These are phyloP conservation scores for Trichoderma koningiopsis DNA, from an alignment of 2,329 filamentous ascomycete species.

Conservation along the genomic window DNA sequence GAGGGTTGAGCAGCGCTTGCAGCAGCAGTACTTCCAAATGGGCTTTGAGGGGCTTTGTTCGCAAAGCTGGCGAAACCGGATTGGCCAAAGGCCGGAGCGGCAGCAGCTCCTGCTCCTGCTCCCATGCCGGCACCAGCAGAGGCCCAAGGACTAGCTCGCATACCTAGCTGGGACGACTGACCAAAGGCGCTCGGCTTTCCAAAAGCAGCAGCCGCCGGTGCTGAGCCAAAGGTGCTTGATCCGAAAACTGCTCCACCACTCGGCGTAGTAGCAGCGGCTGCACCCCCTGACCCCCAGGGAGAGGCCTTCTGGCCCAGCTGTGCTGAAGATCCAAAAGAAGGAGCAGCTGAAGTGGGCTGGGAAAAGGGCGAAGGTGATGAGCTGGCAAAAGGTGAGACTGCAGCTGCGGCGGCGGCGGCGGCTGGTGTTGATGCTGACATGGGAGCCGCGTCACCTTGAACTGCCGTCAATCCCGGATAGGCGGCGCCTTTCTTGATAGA, in stretches of 20 bases:
- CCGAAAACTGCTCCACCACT: constrained; percentile 47
- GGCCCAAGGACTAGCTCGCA: constrained; percentile 58
- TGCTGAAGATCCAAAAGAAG: constrained; percentile 52
- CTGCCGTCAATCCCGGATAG: constrained; percentile 69
- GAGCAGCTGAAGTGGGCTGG: constrained; percentile 39
- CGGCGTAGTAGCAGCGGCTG: constrained; percentile 36
- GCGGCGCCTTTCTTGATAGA: constrained; percentile 73
- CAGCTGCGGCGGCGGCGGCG: constrained; percentile 34
- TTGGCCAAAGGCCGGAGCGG: constrained; percentile 57
- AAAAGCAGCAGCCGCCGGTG: constrained; percentile 49
- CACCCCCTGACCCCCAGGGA: constrained; percentile 49
- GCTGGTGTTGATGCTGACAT: constrained; percentile 36
- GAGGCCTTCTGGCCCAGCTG: constrained; percentile 55
- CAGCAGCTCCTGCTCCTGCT: not conserved
- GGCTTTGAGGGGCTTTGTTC: constrained; percentile 39
- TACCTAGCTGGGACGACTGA: constrained; percentile 51
- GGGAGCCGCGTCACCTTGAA: constrained; percentile 42
- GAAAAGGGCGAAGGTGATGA: constrained; percentile 46
- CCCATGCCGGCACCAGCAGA: constrained; percentile 29
- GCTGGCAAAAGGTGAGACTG: constrained; percentile 39
- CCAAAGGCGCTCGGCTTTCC: constrained; percentile 54
- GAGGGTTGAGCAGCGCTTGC: constrained; percentile 34
- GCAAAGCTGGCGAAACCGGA: constrained; percentile 50
- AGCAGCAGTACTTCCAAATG: constrained; percentile 43
- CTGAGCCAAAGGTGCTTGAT: constrained; percentile 47